Base-by-base conservation (phyloP, 2,329 filamentous ascomycete genomes). In the Apiospora rasikravindrae region DNA sequence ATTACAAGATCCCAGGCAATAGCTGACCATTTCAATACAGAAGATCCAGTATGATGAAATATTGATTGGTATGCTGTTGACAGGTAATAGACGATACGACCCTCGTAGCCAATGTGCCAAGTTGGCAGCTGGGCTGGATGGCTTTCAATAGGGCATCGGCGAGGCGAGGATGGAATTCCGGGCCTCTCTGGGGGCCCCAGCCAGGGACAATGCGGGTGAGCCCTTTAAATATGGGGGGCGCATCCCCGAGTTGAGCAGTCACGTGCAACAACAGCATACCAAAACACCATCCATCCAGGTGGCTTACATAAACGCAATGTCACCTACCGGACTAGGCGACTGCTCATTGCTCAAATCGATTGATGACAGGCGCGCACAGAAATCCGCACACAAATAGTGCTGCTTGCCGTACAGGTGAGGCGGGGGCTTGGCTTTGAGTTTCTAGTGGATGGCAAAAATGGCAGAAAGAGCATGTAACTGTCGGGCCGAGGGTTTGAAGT, bases 151-250 rank as follows among this genome's bases (percentile, higher is more conserved):
- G 33, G 57, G 16, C 26, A 16, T 14, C 53, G 26, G 13, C 11
- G 13, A 57, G 51, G 53, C 29, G 53, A 61, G 19, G 53, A n/a
- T n/a, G 33, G 33, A n/a, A 40, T 64, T 64, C 40, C 22, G 29
- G 57, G 57, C 45, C 45, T n/a, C 29, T 37, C 57, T 64, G 57
- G 57, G 53, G 57, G 19, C 57, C 57, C 57, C 57, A 64, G 19
- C 57, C 57, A 64, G 33, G 57, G 19, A 64, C 57, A n/a, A 64
- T 64, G 57, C 57, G 57, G 57, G 57, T 64, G 57, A 64, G 57
- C 57, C 57, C 40, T 40, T 64, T 64, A 40, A 64, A 40, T 64
- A 64, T 40, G 57, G 57, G 57, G 57, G 57, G 29, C 29, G 22
- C 33, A 37, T 61, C 33, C 57, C 57, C 57, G 40, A 40, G 10